Evolutionary conservation across 2,329 filamentous ascomycete species (phyloP).

Genomic region (Ceratocystis variospora): DNA sequence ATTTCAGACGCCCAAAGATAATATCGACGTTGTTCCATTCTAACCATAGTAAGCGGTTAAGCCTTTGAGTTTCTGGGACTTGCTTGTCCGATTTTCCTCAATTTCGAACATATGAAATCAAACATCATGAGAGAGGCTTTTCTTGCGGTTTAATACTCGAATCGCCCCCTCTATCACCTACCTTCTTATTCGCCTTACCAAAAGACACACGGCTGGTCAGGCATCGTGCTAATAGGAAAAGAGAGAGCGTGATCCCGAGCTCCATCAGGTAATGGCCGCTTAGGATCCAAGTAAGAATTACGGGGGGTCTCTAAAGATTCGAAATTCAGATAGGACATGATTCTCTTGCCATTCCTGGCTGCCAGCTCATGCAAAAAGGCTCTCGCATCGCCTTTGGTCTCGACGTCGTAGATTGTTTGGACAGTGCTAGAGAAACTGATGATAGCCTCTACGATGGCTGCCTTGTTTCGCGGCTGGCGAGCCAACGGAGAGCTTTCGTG

Average conservation of each 20-base stretch:
- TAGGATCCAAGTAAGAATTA: background rate
- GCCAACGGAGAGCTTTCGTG: slow-evolving; percentile 13
- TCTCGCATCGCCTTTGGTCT: background rate
- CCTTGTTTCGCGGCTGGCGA: background rate
- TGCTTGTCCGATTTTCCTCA: no score
- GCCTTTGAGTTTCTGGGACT: no score
- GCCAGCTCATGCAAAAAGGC: background rate
- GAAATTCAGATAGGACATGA: background rate
- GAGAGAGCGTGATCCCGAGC: background rate
- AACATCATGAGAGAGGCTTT: background rate
- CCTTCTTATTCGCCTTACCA: background rate
- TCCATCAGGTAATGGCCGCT: background rate
- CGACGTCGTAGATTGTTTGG: slow-evolving; percentile 3
- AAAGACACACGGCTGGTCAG: background rate
- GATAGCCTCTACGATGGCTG: slow-evolving; percentile 1
- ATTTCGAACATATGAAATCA: no score
- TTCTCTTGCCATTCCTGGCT: background rate
- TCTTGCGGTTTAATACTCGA: background rate
- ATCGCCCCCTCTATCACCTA: background rate
- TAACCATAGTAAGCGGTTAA: no score
- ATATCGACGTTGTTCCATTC: background rate
- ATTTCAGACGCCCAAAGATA: background rate
- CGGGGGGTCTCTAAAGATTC: background rate
- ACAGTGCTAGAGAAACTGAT: background rate
- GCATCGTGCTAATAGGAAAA: background rate